These are phyloP conservation scores for Teunomyces funiuensis DNA, from an alignment of 805 yeast species.

Conservation along the genomic window DNA sequence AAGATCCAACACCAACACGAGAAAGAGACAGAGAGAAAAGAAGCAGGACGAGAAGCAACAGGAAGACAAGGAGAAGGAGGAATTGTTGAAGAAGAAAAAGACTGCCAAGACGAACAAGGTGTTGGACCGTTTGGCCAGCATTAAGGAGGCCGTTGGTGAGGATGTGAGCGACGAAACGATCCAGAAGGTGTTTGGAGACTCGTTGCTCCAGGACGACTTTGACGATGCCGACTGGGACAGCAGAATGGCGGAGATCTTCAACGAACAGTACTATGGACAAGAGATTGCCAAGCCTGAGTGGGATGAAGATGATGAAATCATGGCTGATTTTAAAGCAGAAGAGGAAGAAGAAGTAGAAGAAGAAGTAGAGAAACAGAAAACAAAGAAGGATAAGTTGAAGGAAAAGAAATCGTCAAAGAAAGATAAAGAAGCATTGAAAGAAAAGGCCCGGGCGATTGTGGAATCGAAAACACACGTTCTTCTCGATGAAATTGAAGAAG, in stretches of 20 bases:
- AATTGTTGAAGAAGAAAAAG: slow-evolving; percentile 67
- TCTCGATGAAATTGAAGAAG: slow-evolving; percentile 62
- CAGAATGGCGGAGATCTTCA: slow-evolving; percentile 79
- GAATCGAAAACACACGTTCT: slow-evolving; percentile 67
- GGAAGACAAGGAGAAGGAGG: slow-evolving; percentile 56
- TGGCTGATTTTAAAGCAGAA: slow-evolving; percentile 19
- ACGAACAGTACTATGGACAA: slow-evolving; percentile 74
- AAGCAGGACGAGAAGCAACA: slow-evolving; percentile 54
- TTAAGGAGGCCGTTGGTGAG: slow-evolving; percentile 68
- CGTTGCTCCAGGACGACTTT: slow-evolving; percentile 82
- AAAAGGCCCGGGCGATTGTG: slow-evolving; percentile 75
- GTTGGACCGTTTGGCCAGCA: slow-evolving; percentile 64
- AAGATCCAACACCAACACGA: slow-evolving; percentile 67
- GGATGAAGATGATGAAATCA: slow-evolving; percentile 50
- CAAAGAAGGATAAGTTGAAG: slow-evolving; percentile 55
- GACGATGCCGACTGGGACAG: slow-evolving; percentile 90
- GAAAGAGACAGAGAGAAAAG: slow-evolving; percentile 81
- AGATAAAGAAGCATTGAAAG: slow-evolving; percentile 59
- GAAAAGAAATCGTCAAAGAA: slow-evolving; percentile 60
- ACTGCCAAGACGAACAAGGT: slow-evolving; percentile 74
- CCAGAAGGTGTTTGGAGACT: slow-evolving; percentile 67
- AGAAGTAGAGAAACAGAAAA: slow-evolving; percentile 33
- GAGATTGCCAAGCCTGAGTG: slow-evolving; percentile 57
- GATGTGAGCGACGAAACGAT: slow-evolving; percentile 59
- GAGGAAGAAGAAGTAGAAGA: slow-evolving; percentile 21